A percentile compares a stretch with the other conserved stretches of the same genome.
These are phyloP conservation scores for Isabelozyma rhagii DNA, from an alignment of 805 yeast genomes.

Conservation along the genomic window DNA sequence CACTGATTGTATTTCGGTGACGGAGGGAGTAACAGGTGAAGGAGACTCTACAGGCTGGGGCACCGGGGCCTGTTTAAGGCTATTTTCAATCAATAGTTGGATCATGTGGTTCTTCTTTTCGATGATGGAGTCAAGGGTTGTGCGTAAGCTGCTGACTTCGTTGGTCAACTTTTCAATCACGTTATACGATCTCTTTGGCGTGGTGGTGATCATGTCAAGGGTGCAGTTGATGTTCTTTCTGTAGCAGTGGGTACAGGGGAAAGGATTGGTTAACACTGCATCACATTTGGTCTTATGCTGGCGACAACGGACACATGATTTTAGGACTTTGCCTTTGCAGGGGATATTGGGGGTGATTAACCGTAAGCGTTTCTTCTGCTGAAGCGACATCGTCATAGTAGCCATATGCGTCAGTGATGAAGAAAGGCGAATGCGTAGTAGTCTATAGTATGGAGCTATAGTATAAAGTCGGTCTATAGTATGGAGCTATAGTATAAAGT, in stretches of 20 bases:
- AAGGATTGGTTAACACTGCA: conserved; percentile 48
- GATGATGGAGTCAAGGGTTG: conserved; percentile 20
- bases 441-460: neutral
- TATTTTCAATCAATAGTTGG: conserved; percentile 8
- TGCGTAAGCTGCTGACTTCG: conserved; percentile 23
- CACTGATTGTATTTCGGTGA: conserved; percentile 19
- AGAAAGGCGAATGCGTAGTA: neutral
- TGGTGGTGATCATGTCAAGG: conserved; percentile 49
- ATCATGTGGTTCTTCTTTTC: conserved; percentile 16
- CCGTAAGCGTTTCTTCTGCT: conserved; percentile 9
- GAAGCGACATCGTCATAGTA: conserved; percentile 10
- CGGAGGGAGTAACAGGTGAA: conserved; percentile 12
- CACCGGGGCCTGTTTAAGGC: conserved; percentile 1
- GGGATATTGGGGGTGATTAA: conserved; percentile 7
- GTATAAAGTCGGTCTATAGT: neutral
- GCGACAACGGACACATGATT: conserved; percentile 63
- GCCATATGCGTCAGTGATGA: neutral
- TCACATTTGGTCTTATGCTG: conserved; percentile 68
- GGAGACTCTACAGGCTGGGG: neutral
- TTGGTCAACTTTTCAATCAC: conserved; percentile 19
- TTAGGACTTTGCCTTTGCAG: conserved; percentile 26
- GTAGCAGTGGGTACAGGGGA: conserved; percentile 55
- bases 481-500: neutral
- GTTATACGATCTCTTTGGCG: conserved; percentile 46
- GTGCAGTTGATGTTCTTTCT: conserved; percentile 51